These are phyloP conservation scores for Starmera amethionina DNA, from an alignment of 805 yeast species.

Conservation along the genomic window DNA sequence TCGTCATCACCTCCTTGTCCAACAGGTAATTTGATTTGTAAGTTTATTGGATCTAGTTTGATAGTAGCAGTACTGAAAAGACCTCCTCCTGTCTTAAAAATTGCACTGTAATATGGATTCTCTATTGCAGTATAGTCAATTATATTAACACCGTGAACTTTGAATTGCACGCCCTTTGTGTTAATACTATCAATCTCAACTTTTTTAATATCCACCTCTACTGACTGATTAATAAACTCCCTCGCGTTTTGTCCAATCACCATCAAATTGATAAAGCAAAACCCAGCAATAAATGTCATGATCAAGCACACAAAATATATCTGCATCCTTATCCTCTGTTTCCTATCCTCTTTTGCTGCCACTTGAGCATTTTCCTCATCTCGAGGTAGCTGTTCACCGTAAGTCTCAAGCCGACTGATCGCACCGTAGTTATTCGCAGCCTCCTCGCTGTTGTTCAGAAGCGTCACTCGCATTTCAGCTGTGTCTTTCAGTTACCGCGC, in stretches of 20 bases:
- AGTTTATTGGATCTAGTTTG: slow-evolving; percentile 20
- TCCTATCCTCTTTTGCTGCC: too few relatives aligned
- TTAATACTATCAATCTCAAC: slow-evolving; percentile 21
- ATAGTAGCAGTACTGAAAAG: slow-evolving; percentile 18
- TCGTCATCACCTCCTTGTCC: too few relatives aligned
- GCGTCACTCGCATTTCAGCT: too few relatives aligned
- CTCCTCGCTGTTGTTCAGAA: too few relatives aligned
- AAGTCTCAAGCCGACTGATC: too few relatives aligned
- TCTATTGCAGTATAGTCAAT: slow-evolving; percentile 24
- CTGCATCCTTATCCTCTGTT: neutral
- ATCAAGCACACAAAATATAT: neutral
- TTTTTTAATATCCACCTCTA: slow-evolving; percentile 20
- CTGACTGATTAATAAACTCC: slow-evolving; percentile 22
- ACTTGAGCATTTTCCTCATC: neutral
- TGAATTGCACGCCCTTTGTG: slow-evolving; percentile 22
- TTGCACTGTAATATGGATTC: slow-evolving; percentile 12
- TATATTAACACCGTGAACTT: slow-evolving; percentile 20
- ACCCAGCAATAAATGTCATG: neutral
- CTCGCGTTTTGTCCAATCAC: slow-evolving; percentile 16
- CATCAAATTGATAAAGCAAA: slow-evolving; percentile 1
- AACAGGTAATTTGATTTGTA: slow-evolving; percentile 10
- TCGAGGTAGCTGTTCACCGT: too few relatives aligned
- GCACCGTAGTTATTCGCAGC: too few relatives aligned
- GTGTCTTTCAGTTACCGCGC: too few relatives aligned
- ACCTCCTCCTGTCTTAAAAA: slow-evolving; percentile 26